A percentile compares a stretch with the other conserved stretches of the same genome.
phyloP scores from a whole-genome alignment of 140 eudicot genomes.

The Oenanthe javanica region DNA sequence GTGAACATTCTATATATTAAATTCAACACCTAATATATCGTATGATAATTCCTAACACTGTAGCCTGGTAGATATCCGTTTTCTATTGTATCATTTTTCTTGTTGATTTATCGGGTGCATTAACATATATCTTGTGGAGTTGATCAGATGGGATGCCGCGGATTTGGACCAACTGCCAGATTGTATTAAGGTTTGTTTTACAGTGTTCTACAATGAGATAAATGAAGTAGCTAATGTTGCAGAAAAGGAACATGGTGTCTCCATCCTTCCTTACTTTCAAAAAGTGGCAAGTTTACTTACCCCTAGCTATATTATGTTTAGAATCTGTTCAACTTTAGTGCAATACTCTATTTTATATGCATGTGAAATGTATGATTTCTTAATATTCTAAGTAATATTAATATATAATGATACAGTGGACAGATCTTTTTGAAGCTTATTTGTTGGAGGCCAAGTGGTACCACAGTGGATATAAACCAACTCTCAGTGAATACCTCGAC shows the following conservation, averaged over 20 bases:
- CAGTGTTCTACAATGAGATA: neutral
- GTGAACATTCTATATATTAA: neutral
- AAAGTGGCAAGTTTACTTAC: neutral
- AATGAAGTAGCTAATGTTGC: neutral
- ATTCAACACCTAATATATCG: too few species aligned
- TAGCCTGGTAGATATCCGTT: too few species aligned
- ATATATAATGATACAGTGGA: conserved; percentile 25
- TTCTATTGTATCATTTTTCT: too few species aligned
- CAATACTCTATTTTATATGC: neutral
- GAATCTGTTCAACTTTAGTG: neutral
- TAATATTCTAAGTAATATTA: neutral
- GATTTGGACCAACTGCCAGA: neutral
- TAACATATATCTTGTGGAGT: neutral
- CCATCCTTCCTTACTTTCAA: neutral
- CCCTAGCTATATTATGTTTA: neutral
- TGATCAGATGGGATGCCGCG: conserved; percentile 1
- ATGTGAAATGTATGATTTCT: neutral
- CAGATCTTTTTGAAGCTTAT: conserved; percentile 29
- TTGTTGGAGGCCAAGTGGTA: conserved; percentile 47
- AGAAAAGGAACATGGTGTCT: neutral
- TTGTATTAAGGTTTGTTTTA: conserved; percentile 2
- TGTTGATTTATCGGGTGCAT: neutral
- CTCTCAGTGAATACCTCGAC: conserved; percentile 28
- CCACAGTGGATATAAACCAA: conserved; percentile 29
- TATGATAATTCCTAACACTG: too few species aligned